phyloP scores from a whole-genome alignment of 164 flowering plant species.

The Litsea cubeba region DNA sequence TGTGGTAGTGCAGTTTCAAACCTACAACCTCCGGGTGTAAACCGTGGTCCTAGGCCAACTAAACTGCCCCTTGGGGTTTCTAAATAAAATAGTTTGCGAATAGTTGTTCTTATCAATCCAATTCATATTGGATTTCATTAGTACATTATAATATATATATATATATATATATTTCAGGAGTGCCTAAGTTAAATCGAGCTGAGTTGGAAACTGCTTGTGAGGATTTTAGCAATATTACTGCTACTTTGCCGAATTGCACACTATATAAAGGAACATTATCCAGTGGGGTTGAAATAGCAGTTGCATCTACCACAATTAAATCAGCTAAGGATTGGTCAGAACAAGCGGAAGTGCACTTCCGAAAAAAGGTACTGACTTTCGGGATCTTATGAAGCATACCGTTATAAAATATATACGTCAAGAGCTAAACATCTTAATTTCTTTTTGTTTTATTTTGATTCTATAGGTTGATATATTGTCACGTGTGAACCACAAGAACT shows the following conservation, averaged over 20 bases:
- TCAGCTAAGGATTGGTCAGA: slow-evolving; percentile 34
- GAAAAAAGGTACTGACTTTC: slow-evolving; percentile 24
- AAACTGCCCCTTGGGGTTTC: neutral
- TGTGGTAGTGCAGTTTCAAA: too few species aligned
- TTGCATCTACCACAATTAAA: slow-evolving; percentile 18
- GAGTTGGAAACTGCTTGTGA: slow-evolving; percentile 31
- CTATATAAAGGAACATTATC: slow-evolving; percentile 38
- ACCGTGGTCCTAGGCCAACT: too few species aligned
- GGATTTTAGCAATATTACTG: slow-evolving; percentile 36
- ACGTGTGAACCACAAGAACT: slow-evolving; percentile 91
- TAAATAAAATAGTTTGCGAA: neutral
- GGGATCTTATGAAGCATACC: neutral
- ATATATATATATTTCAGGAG: slow-evolving; percentile 16
- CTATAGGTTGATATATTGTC: slow-evolving; percentile 71
- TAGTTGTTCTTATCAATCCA: neutral
- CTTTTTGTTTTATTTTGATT: neutral
- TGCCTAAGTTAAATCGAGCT: slow-evolving; percentile 30
- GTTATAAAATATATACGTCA: neutral
- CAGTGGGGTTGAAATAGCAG: slow-evolving; percentile 44
- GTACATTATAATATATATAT: neutral
- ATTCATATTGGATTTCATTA: neutral
- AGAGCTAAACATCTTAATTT: too few species aligned
- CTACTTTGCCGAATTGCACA: slow-evolving; percentile 14
- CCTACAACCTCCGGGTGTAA: too few species aligned
- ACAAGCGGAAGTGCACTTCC: slow-evolving; percentile 24